Base-by-base conservation (phyloP, 73 alveolate genomes). In the Paramecium biaurelia region DNA sequence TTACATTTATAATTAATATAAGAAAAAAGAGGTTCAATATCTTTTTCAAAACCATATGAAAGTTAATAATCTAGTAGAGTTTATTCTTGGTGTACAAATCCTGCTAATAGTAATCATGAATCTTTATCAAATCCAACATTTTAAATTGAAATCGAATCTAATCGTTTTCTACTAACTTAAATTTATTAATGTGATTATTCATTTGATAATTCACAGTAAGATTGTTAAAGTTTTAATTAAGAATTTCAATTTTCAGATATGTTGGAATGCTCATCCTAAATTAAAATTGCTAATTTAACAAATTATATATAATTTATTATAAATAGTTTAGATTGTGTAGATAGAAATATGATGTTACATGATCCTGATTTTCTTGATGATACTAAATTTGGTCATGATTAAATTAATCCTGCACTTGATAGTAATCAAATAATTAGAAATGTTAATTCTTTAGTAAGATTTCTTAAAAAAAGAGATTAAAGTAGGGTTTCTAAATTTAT, bases 91-190 rank as follows among this genome's bases (percentile, higher is more conserved):
- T 47, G 42, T 12, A 38, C 90, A 26, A 79, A 45, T 79, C 90
- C 43, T 37, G 72, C 63, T 15, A 72, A 72, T 72, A 72, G 58
- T 37, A 72, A 72, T 35, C 58, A 72, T 72, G 86, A 72, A 72
- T 35, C 59, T 3, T 72, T 72, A 30, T 72, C 58, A 34, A 72
- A 32, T 72, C 86, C 86, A 6, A 21, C 86, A 14, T 72, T 28
- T 10, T 35, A 72, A 20, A 72, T 63, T 3, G 87, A 79, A 24
- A 23, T 79, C 5, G 76, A 79, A 9, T n/a, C 21, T 41, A 79
- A 18, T 26, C 21, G 45, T n/a, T 47, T 79, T 20, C 15, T 41
- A 42, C 11, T 18, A 23, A 18, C 24, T 10, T 43, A 79, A 43
- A 24, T 45, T 21, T 23, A 35, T 74, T 30, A 18, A 79, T 7